Conservation (phyloP, 306 rosid genomes). For the Pyrus betulifolia region DNA sequence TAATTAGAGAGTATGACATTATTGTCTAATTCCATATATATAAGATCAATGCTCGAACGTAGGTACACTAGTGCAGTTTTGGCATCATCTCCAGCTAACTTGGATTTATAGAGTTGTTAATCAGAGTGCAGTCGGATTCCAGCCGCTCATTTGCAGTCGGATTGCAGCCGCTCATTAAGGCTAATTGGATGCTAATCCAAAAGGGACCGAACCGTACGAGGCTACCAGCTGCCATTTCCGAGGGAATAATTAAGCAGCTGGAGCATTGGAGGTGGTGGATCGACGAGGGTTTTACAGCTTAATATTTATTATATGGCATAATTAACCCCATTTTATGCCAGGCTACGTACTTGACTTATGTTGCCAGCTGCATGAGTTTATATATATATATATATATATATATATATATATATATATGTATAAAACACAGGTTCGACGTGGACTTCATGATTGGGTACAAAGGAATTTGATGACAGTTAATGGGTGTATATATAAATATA, state of each 20-base stretch:
- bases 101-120: not conserved
- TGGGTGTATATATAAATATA: not conserved
- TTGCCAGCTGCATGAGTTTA: not conserved
- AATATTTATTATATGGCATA: not conserved
- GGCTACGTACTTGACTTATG: not conserved
- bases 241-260: not conserved
- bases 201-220: not conserved
- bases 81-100: not conserved
- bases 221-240: not conserved
- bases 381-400: not conserved
- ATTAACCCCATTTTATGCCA: not conserved
- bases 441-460: slow-evolving; percentile 10
- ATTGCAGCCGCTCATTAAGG: not conserved
- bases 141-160: not conserved
- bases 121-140: not conserved
- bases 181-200: not conserved
- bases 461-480: not conserved
- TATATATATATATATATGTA: not conserved
- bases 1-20: too few species aligned
- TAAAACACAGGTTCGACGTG: not conserved
- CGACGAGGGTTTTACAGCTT: not conserved
- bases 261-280: not conserved
- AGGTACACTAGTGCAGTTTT: not conserved
- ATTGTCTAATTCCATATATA: not conserved
- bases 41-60: not conserved